Evolutionary conservation across 2,329 filamentous ascomycete species (phyloP).

Genomic region (Paecilomyces formosus): DNA sequence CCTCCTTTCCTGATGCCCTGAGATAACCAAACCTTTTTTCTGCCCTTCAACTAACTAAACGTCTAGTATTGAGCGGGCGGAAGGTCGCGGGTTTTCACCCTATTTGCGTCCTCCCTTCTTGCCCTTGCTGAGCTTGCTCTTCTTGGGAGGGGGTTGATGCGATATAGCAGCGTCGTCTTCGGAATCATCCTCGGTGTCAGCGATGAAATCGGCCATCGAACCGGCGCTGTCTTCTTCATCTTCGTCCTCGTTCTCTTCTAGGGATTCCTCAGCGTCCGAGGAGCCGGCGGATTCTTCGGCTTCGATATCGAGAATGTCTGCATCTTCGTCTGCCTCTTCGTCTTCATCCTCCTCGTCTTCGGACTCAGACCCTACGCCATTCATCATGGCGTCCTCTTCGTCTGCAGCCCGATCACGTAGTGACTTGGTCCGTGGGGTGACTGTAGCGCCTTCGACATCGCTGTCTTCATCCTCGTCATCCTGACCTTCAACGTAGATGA

Average conservation of each 20-base stretch:
- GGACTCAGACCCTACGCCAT: slow-evolving; percentile 31
- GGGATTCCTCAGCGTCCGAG: slow-evolving; percentile 40
- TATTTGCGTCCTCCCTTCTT: slow-evolving; percentile 30
- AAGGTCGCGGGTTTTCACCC: background rate
- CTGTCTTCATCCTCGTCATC: slow-evolving; percentile 46
- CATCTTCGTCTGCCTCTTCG: slow-evolving; percentile 39
- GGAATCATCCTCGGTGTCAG: slow-evolving; percentile 37
- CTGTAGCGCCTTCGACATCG: slow-evolving; percentile 19
- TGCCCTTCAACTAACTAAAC: slow-evolving; percentile 1
- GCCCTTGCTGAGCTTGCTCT: slow-evolving; percentile 24
- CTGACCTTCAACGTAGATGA: slow-evolving; percentile 83
- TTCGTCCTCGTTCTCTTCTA: slow-evolving; percentile 54
- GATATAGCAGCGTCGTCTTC: slow-evolving; percentile 17
- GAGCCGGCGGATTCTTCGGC: slow-evolving; percentile 35
- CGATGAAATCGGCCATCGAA: slow-evolving; percentile 39
- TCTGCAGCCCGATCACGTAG: slow-evolving; percentile 30
- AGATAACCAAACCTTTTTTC: background rate
- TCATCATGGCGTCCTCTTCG: slow-evolving; percentile 36
- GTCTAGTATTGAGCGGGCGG: background rate
- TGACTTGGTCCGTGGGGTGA: slow-evolving; percentile 25
- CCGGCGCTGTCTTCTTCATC: slow-evolving; percentile 57
- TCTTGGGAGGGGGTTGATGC: slow-evolving; percentile 27
- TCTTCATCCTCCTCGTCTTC: slow-evolving; percentile 34
- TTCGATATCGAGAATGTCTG: slow-evolving; percentile 37
- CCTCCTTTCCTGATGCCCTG: background rate